Evolutionary conservation across 2,329 filamentous ascomycete genomes (phyloP).

Genomic region (Beauveria asiatica): DNA sequence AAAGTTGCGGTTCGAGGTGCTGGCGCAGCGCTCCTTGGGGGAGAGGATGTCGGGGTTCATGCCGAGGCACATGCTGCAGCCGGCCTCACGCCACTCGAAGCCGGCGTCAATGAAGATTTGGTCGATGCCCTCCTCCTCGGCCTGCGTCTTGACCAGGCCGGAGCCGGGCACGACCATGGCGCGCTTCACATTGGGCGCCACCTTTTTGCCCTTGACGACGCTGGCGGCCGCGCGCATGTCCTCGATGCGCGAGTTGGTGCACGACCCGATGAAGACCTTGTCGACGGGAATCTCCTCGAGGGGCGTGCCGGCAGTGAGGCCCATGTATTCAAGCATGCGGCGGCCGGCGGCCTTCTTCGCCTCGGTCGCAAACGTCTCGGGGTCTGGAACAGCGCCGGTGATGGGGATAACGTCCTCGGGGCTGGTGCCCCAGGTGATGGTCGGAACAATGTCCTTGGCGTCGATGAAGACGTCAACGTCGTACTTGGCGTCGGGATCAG

Average conservation of each 20-base stretch:
- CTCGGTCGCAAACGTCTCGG: conserved; percentile 74
- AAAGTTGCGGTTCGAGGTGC: conserved; percentile 95
- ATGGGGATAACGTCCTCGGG: conserved; percentile 96
- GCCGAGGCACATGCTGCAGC: conserved; percentile 97
- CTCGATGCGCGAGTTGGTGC: conserved; percentile 95
- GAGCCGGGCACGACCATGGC: conserved; percentile 97
- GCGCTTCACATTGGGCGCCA: conserved; percentile 81
- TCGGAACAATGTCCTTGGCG: conserved; percentile 86
- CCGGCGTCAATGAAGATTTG: conserved; percentile 87
- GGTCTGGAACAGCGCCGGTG: conserved; percentile 80
- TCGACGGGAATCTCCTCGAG: conserved; percentile 91
- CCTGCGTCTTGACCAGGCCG: conserved; percentile 84
- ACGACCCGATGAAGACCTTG: conserved; percentile 97
- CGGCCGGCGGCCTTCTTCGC: conserved; percentile 72
- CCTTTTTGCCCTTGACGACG: conserved; percentile 78
- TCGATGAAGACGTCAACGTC: conserved; percentile 86
- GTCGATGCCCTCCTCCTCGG: conserved; percentile 85
- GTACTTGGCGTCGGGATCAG: conserved; percentile 81
- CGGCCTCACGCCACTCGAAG: conserved; percentile 96
- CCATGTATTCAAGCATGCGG: conserved; percentile 93
- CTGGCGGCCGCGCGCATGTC: conserved; percentile 82
- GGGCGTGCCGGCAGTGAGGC: conserved; percentile 71
- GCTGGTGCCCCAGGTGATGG: conserved; percentile 93
- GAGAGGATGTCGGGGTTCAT: conserved; percentile 98
- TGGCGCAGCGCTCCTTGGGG: conserved; percentile 86